Evolutionary conservation across 208 protist genomes (phyloP), one percentile per base, ranked within the genome.

Genomic region (Trypanosomatidae sp.): DNA sequence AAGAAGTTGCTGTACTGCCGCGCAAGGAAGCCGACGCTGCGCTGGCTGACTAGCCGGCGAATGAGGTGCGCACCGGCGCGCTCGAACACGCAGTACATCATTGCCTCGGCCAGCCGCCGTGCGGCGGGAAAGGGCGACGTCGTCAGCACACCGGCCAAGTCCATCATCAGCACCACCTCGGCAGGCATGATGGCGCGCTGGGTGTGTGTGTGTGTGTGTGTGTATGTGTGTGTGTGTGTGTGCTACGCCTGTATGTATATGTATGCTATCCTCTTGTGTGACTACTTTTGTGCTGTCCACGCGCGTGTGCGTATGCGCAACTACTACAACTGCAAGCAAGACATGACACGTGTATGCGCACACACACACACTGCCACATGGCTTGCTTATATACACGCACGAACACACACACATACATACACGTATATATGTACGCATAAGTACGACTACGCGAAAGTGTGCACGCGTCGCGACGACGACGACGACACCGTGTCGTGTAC

Each of bases 81-180:
- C 32, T 82, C 66, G 55, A 83, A 83, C 3, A 83, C 72, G 53
- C 66, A 80, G 21, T 51, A 55, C 78, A 88, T 83, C 61, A 81
- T 67, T 18, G 48, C 59, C 66, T 82, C 78, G 15, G 72, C 71
- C 20, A 87, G 61, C 0, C 72, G 64, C 6, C 78, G 68, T 3
- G 63, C 62, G 6, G 73, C 78, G 1, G 69, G 72, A 43, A 81
- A 82, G 20, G 72, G 71, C 11, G 67, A 77, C 1, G 73, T 71
- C 22, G 66, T 81, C 3, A 88, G 56, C 11, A 88, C 72, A 3
- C 78, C 72, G 23, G 56, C 68, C 39, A 81, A 19, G 55, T 88
- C 73, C 54, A 88, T 79, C 66, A 88, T 75, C 43, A 88, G 47
- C 40, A 88, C 70, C 19, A 88, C 73, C 50, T 87, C 71, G 11